Percentiles rank a stretch among this genome's conserved stretches.
phyloP scores from a whole-genome alignment of 768 basidiomycete genomes.

The Tubosaeta sp. region DNA sequence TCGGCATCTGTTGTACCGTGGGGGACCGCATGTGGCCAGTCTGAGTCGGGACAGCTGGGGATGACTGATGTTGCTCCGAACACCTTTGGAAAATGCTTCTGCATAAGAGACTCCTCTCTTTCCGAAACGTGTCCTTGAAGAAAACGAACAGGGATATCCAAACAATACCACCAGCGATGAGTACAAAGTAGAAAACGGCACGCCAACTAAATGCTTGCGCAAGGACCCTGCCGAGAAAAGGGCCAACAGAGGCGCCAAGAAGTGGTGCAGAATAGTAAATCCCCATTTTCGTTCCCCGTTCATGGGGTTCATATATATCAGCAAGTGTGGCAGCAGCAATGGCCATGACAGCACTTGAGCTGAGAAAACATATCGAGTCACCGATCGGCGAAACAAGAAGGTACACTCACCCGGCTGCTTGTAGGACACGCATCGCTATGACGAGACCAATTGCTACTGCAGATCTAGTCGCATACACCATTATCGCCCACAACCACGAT shows the following conservation, averaged over 20 bases:
- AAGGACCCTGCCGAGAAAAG: slow-evolving; percentile 65
- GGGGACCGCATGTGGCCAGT: not conserved
- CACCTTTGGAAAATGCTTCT: slow-evolving; percentile 56
- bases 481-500: too few relatives aligned
- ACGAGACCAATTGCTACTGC: slow-evolving; percentile 41
- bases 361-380: slow-evolving; percentile 14
- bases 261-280: slow-evolving; percentile 79
- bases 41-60: not conserved
- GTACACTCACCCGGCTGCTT: slow-evolving; percentile 52
- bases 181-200: slow-evolving; percentile 79
- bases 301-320: slow-evolving; percentile 74
- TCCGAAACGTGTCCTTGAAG: slow-evolving; percentile 80
- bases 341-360: slow-evolving; percentile 62
- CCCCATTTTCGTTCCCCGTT: slow-evolving; percentile 80
- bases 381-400: too few relatives aligned
- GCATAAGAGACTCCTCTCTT: slow-evolving; percentile 77
- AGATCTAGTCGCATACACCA: too few relatives aligned
- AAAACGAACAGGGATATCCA: slow-evolving; percentile 55
- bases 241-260: slow-evolving; percentile 63
- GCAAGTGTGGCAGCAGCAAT: slow-evolving; percentile 78
- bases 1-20: not conserved
- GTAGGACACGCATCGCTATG: slow-evolving; percentile 64
- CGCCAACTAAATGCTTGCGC: slow-evolving; percentile 74
- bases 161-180: slow-evolving; percentile 53
- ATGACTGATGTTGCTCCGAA: slow-evolving; percentile 22